Percentiles rank a stretch among this genome's conserved stretches.
Conservation (phyloP, 2,329 filamentous ascomycete genomes). For the Colletotrichum simmondsii region DNA sequence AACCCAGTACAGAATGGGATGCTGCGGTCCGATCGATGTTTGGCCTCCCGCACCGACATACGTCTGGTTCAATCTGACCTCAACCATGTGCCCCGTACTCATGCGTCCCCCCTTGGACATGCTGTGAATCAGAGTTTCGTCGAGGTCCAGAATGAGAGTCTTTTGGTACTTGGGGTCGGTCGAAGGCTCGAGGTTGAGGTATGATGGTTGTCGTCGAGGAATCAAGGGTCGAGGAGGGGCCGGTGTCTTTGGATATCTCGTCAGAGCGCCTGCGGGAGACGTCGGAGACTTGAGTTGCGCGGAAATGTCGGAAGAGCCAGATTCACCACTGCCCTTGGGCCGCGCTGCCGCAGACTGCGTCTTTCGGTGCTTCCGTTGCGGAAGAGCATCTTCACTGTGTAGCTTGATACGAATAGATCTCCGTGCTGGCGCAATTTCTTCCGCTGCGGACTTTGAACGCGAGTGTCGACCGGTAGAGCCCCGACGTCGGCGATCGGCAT, state of each 20-base stretch:
- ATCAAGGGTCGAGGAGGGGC: conserved; percentile 91
- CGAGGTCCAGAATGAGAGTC: conserved; percentile 93
- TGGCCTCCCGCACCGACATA: conserved; percentile 75
- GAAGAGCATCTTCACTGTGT: conserved; percentile 80
- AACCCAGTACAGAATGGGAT: conserved; percentile 98
- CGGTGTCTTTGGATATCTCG: conserved; percentile 90
- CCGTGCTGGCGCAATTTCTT: conserved; percentile 75
- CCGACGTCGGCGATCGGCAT: conserved; percentile 53
- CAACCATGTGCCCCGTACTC: conserved; percentile 98
- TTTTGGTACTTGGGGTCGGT: conserved; percentile 75
- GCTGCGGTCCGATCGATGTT: conserved; percentile 80
- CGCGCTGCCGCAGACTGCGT: conserved; percentile 60
- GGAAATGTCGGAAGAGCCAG: conserved; percentile 65
- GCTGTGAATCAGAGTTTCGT: conserved; percentile 98
- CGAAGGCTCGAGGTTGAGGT: conserved; percentile 71
- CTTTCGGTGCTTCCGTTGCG: conserved; percentile 78
- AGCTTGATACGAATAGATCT: conserved; percentile 93
- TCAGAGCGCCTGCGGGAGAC: conserved; percentile 81
- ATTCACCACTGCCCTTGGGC: conserved; percentile 53
- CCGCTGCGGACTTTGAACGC: conserved; percentile 72
- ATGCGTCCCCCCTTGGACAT: conserved; percentile 96
- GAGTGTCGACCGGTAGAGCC: conserved; percentile 58
- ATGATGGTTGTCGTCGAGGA: conserved; percentile 89
- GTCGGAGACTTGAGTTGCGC: conserved; percentile 94
- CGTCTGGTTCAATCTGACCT: conserved; percentile 86